Percentiles rank a stretch among this genome's conserved stretches.
Conservation (phyloP, 768 basidiomycete genomes). For the Podaxis sp. region DNA sequence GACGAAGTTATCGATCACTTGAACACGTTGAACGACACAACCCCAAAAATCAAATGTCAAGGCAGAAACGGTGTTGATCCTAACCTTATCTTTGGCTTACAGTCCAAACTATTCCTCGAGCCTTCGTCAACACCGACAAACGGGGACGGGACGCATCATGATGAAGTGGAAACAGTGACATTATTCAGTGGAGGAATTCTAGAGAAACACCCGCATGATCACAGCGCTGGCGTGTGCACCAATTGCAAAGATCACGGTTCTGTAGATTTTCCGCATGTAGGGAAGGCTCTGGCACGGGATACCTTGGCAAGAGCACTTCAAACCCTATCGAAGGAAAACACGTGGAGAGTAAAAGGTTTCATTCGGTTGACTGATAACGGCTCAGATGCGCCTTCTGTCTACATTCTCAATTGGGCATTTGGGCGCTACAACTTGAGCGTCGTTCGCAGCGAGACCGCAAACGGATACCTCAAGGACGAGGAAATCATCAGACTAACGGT, state of each 20-base stretch:
- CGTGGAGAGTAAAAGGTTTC: slow-evolving; percentile 90
- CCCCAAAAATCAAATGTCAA: slow-evolving; percentile 78
- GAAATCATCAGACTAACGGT: slow-evolving; percentile 66
- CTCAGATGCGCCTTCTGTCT: slow-evolving; percentile 19
- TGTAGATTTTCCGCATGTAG: slow-evolving; percentile 17
- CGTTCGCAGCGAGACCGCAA: slow-evolving; percentile 1
- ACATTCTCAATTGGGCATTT: slow-evolving; percentile 93
- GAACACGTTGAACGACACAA: slow-evolving; percentile 84
- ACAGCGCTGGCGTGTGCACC: not conserved
- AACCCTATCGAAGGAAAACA: slow-evolving; percentile 59
- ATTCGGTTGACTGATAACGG: slow-evolving; percentile 47
- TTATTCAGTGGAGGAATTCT: slow-evolving; percentile 44
- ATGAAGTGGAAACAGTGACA: slow-evolving; percentile 85
- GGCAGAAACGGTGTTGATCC: slow-evolving; percentile 72
- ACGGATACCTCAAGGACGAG: slow-evolving; percentile 30
- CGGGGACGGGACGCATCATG: slow-evolving; percentile 46
- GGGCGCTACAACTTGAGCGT: slow-evolving; percentile 68
- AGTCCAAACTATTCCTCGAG: slow-evolving; percentile 68
- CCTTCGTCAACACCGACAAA: slow-evolving; percentile 24
- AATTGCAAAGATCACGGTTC: not conserved
- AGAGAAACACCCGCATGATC: slow-evolving; percentile 7
- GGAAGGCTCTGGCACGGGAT: slow-evolving; percentile 31
- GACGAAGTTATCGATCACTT: slow-evolving; percentile 88
- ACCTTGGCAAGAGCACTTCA: slow-evolving; percentile 48
- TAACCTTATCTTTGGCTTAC: slow-evolving; percentile 82